Base-by-base conservation (phyloP, 2,329 filamentous ascomycete species). In the Cercospora sp. region DNA sequence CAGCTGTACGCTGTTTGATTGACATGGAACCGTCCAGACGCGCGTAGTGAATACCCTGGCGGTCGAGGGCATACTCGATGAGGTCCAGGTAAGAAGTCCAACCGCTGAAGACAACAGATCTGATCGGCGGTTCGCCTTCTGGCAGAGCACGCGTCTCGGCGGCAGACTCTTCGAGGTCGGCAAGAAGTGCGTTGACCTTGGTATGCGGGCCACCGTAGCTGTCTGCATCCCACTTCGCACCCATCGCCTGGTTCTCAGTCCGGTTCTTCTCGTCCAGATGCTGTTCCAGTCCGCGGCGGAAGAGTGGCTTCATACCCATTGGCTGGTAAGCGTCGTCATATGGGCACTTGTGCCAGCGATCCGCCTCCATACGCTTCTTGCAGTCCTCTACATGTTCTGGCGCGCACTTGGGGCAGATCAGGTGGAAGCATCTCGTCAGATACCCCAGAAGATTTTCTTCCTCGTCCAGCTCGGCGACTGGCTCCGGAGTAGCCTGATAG, bases 41-140 rank as follows among this genome's bases (percentile, higher is more conserved):
- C 4, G 88, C 87, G 76, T 88, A 94, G 1, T 80, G 83, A 77
- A 96, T 91, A 9, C 85, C 83, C 10, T 85, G 85, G 60, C 87
- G 84, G 31, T 88, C 84, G 13, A 98, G 85, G 0, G 94, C 94
- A 60, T 92, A 85, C 76, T 95, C 89, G 72, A 99, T 96, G 20
- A 99, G 87, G 77, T 98, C 94, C 16, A 99, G 87, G 77, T 98
- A 94, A 0, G 91, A 90, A 0, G 95, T 98, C 94, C 95, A 98
- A n/a, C 90, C 90, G 0, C 93, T 97, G 80, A 98, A 98, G 6
- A 99, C 89, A 13, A 99, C 93, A 28, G 92, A 82, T 69, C 68
- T 98, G 80, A 92, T 91, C 0, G 94, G 94, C 0, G 88, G 86
- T 75, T 94, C 87, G 64, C 73, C 76, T 10, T 86, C 81, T 0